Evolutionary conservation across 2,329 filamentous ascomycete genomes (phyloP).

Genomic region (Beauveria varroae): DNA sequence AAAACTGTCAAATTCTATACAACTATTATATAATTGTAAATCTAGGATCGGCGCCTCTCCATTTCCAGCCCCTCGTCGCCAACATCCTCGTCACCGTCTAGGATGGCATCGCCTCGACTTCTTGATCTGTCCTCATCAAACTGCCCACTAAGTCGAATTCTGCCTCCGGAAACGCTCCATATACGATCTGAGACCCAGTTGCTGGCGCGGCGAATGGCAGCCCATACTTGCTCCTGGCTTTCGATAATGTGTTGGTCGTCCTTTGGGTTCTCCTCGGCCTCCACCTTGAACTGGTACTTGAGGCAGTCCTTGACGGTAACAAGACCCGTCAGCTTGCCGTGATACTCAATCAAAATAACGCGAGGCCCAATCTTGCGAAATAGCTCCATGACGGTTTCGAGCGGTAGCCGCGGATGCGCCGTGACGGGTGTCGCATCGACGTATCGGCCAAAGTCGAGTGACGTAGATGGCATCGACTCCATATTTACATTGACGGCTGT

Average conservation of each 20-base stretch:
- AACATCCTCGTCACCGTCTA: slow-evolving; percentile 36
- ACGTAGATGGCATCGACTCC: slow-evolving; percentile 47
- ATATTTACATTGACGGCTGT: slow-evolving; percentile 48
- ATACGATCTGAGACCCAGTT: slow-evolving; percentile 54
- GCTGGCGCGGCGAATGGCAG: slow-evolving; percentile 41
- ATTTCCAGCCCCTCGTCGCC: slow-evolving; percentile 36
- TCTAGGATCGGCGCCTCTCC: slow-evolving; percentile 25
- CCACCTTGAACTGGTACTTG: slow-evolving; percentile 94
- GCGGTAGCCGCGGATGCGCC: slow-evolving; percentile 80
- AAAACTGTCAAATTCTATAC: not conserved
- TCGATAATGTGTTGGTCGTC: slow-evolving; percentile 49
- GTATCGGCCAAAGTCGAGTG: slow-evolving; percentile 76
- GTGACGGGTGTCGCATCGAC: slow-evolving; percentile 85
- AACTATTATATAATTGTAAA: not conserved
- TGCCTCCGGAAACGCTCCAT: slow-evolving; percentile 44
- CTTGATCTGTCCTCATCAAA: slow-evolving; percentile 27
- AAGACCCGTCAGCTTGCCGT: slow-evolving; percentile 72
- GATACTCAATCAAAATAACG: slow-evolving; percentile 87
- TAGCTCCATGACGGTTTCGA: slow-evolving; percentile 97
- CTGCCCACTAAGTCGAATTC: slow-evolving; percentile 42
- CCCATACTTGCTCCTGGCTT: slow-evolving; percentile 60
- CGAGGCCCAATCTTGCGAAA: slow-evolving; percentile 97
- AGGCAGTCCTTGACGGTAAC: slow-evolving; percentile 96
- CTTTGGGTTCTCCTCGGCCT: slow-evolving; percentile 70
- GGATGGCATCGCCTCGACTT: slow-evolving; percentile 38